Evolutionary conservation across 164 flowering plant species (phyloP), one percentile per base, ranked within the genome.

Genomic region (Brasenia schreberi): DNA sequence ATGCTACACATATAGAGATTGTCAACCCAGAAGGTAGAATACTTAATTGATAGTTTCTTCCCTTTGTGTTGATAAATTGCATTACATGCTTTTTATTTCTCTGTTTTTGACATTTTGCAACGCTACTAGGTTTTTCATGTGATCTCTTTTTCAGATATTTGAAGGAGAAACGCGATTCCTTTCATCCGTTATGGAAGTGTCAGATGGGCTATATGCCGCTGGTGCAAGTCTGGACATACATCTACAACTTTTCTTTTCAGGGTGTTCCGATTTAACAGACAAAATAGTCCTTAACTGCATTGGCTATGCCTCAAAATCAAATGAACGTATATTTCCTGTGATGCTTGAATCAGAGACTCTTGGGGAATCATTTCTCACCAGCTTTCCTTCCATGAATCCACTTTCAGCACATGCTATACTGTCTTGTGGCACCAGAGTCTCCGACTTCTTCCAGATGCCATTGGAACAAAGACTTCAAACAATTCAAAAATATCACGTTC

Each of bases 121-220:
- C n/a, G n/a, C n/a, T n/a, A n/a, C n/a, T n/a, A n/a, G n/a, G n/a
- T n/a, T n/a, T n/a, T n/a, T n/a, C n/a, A 44, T 44, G 52, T 44
- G 5, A 6, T 11, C 5, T 6, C 52, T 44, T 6, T 44, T 66
- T 19, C 83, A 94, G 98, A 79, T 91, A 23, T 95, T 95, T 72
- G 99, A 95, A 80, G 97, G 97, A 62, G 96, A 88, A 61, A 63
- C 69, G 68, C 75, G 69, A 72, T 95, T 83, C 72, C 82, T 88
- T 63, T 69, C 80, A 62, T 72, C 82, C 42, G 75, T 89, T 63
- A 88, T 90, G 94, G 99, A 95, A 76, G 87, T 81, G 73, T 88
- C 97, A 69, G 93, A 88, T 82, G 96, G 76, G 74, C 87, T 95
- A 4, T 89, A 88, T 79, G 97, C 97, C 64, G 96, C 97, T 43